Base-by-base conservation (phyloP, 2,329 filamentous ascomycete species). In the Aspergillus quadrilineatus region DNA sequence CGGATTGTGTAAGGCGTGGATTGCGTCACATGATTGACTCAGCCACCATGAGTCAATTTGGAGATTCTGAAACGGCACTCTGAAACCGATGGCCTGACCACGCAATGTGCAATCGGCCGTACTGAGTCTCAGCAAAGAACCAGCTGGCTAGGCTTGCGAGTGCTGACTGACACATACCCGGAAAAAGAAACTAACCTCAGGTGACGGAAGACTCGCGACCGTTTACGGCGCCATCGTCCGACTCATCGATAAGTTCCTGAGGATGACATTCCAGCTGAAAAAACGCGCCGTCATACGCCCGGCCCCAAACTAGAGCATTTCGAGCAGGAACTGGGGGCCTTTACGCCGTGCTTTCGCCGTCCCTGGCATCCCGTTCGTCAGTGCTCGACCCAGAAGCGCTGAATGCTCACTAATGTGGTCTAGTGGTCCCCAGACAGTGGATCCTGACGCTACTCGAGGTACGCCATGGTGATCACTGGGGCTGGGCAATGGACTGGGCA, bases 1-100 rank as follows among this genome's bases (percentile, higher is more conserved):
- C 28, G 17, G 47, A 26, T 14, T 22, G n/a, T 10, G 17, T 32
- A 26, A 7, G 34, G 17, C 46, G 17, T 28, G 9, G 15, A 37
- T 39, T 36, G 34, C 34, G 14, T 37, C 34, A 37, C 34, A 37
- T 37, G 34, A 37, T 37, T 37, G 34, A 5, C 2, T 14, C 5
- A 14, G 34, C 34, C 34, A 37, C 30, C 36, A 41, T 51, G 49
- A 51, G 49, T 51, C 49, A 51, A 51, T n/a, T 30, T 49, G 4
- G 47, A 9, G 9, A 14, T 37, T 37, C 34, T 37, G 34, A 37
- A 37, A 14, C 34, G 10, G 34, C 34, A 37, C 34, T 17, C 47
- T 41, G 34, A 50, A 50, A 50, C 34, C 15, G 12, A 37, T 37
- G 34, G 34, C 34, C 34, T 37, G 34, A 37, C 34, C 34, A 37